Evolutionary conservation across 306 rosid species (phyloP).

Genomic region (Aeschynomene evenia): DNA sequence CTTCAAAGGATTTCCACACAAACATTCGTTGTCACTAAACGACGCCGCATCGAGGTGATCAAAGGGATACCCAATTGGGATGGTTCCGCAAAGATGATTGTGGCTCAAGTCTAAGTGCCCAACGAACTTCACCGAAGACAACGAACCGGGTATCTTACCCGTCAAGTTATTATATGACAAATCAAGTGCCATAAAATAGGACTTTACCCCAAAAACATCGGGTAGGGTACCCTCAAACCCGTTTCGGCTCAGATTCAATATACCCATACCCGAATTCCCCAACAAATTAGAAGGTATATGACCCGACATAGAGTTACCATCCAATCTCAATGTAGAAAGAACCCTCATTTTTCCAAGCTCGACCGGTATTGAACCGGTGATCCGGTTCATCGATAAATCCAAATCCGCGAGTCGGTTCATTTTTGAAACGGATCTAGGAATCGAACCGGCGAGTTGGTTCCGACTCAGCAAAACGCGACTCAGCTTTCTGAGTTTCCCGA

Average conservation of each 20-base stretch:
- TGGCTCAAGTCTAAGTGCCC: conserved; percentile 82
- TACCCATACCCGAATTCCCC: conserved; percentile 64
- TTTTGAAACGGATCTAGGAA: conserved; percentile 47
- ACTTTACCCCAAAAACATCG: conserved; percentile 51
- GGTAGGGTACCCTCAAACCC: conserved; percentile 66
- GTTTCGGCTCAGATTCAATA: conserved; percentile 79
- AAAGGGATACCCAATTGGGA: conserved; percentile 79
- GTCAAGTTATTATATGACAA: conserved; percentile 64
- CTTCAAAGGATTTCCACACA: conserved; percentile 82
- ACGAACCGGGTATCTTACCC: conserved; percentile 68
- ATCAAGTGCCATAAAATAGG: conserved; percentile 81
- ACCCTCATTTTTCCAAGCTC: conserved; percentile 73
- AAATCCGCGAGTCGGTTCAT: conserved; percentile 77
- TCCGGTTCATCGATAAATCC: conserved; percentile 64
- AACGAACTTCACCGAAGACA: conserved; percentile 58
- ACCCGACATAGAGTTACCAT: conserved; percentile 62
- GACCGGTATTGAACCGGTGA: conserved; percentile 60
- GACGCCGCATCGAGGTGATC: conserved; percentile 81
- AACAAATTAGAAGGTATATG: conserved; percentile 53
- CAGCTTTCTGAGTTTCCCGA: conserved; percentile 61
- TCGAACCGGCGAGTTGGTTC: conserved; percentile 61
- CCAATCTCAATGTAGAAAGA: conserved; percentile 65
- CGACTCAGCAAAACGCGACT: conserved; percentile 62
- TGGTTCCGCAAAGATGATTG: conserved; percentile 81
- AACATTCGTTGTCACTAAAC: conserved; percentile 70